Conservation (phyloP, 2,329 filamentous ascomycete species). For the Polychaeton citri region DNA sequence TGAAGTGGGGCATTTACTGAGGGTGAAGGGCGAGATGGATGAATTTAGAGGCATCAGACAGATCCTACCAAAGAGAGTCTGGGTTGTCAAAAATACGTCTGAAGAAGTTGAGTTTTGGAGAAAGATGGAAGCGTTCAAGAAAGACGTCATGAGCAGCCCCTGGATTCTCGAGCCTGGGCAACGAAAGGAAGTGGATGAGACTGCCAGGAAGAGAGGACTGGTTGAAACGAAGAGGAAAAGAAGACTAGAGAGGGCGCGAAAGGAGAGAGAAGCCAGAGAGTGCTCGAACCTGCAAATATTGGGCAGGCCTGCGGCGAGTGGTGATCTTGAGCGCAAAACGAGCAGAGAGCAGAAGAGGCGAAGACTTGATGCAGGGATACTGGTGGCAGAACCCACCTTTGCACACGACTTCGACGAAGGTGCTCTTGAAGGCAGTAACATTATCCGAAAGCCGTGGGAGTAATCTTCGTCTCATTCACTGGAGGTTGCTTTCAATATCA, state of each 20-base stretch:
- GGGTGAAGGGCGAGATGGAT: conserved; percentile 43
- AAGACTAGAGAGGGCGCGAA: conserved; percentile 21
- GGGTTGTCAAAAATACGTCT: conserved; percentile 35
- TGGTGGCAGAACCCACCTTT: conserved; percentile 3
- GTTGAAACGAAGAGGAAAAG: conserved; percentile 21
- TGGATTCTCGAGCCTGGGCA: conserved; percentile 38
- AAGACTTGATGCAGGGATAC: not conserved
- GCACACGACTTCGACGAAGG: conserved; percentile 30
- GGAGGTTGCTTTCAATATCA: no score
- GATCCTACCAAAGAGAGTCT: conserved; percentile 40
- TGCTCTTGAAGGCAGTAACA: conserved; percentile 20
- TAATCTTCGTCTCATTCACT: no score
- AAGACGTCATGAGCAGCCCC: conserved; percentile 36
- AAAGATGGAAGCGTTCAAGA: conserved; percentile 35
- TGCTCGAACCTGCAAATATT: conserved; percentile 29
- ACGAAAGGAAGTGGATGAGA: conserved; percentile 27
- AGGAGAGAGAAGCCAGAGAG: conserved; percentile 18
- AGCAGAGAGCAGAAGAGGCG: no score
- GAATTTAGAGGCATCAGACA: conserved; percentile 39
- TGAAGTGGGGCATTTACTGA: conserved; percentile 38
- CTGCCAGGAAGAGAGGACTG: conserved; percentile 19
- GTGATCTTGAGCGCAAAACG: conserved; percentile 17
- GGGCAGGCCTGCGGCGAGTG: no score
- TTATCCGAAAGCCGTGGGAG: conserved; percentile 9
- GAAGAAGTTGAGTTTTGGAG: conserved; percentile 43